A percentile compares a stretch with the other conserved stretches of the same genome.
phyloP scores from a whole-genome alignment of 2,329 filamentous ascomycete genomes.

The Pseudocercospora cruenta region DNA sequence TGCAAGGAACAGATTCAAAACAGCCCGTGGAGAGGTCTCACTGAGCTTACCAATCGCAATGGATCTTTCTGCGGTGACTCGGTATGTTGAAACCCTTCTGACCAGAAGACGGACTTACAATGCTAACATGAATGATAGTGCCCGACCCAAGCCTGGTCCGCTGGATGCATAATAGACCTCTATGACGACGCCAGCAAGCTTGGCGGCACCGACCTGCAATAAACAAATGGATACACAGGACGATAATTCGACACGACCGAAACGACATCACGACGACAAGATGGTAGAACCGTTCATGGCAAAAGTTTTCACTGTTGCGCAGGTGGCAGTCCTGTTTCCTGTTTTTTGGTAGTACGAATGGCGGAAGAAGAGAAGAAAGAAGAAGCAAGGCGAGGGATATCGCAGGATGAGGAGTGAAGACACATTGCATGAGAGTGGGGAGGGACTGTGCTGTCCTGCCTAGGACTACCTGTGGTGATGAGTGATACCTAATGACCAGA shows the following conservation, averaged over 20 bases:
- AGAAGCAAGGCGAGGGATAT: neutral
- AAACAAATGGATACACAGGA: neutral
- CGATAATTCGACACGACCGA: conserved; percentile 2
- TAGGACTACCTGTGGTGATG: neutral
- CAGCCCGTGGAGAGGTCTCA: conserved; percentile 85
- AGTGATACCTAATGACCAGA: neutral
- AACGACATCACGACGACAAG: neutral
- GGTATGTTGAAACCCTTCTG: conserved; percentile 57
- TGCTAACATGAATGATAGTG: conserved; percentile 59
- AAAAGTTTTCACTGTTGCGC: conserved; percentile 10
- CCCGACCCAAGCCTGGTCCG: conserved; percentile 95
- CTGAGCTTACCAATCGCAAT: conserved; percentile 89
- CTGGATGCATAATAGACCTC: conserved; percentile 89
- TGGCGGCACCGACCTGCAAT: conserved; percentile 11
- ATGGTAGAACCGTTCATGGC: conserved; percentile 3
- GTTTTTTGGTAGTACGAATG: conserved; percentile 4
- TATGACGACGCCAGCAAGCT: conserved; percentile 77
- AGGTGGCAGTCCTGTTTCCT: neutral
- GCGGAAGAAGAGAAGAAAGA: neutral
- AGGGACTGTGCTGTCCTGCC: neutral
- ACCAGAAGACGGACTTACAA: conserved; percentile 12
- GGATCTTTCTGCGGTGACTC: conserved; percentile 85
- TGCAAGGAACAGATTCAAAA: conserved; percentile 83
- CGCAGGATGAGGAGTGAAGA: conserved; percentile 1
- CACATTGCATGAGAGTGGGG: neutral